These are phyloP conservation scores for Hibiscus tridactylites DNA, from an alignment of 345 rosid genomes.

Conservation along the genomic window DNA sequence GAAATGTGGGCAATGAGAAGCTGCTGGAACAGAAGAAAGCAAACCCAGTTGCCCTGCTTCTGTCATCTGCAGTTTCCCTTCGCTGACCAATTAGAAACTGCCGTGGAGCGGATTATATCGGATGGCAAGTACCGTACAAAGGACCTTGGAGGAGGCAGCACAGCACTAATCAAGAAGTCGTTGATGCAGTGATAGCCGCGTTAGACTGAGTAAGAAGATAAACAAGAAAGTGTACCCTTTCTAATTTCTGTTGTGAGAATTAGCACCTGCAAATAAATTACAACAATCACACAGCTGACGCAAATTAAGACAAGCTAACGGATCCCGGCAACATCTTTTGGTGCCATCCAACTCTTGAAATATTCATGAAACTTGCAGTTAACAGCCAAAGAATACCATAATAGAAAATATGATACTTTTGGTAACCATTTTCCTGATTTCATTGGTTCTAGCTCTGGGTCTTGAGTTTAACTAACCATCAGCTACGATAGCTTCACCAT, in stretches of 20 bases:
- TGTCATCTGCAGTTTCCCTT: constrained; percentile 73
- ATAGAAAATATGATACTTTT: background rate
- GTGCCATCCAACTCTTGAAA: background rate
- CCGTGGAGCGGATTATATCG: constrained; percentile 41
- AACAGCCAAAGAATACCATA: background rate
- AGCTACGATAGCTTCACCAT: no score
- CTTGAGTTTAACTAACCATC: no score
- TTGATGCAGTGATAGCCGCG: constrained; percentile 43
- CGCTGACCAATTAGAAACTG: constrained; percentile 65
- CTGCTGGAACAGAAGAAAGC: constrained; percentile 45
- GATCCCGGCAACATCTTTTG: background rate
- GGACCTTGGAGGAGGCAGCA: constrained; percentile 54
- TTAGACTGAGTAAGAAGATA: constrained; percentile 19
- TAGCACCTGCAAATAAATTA: background rate
- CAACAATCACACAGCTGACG: background rate
- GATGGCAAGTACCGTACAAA: constrained; percentile 48
- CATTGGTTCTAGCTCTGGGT: no score
- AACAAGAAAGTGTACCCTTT: background rate
- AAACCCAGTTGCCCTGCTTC: constrained; percentile 66
- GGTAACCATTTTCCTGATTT: background rate
- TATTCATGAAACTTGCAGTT: background rate
- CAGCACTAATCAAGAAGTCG: constrained; percentile 52
- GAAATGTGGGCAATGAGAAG: constrained; percentile 60
- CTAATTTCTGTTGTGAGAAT: background rate
- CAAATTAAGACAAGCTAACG: background rate